Evolutionary conservation across 2,329 filamentous ascomycete genomes (phyloP).

Genomic region (Xylaria sp.): DNA sequence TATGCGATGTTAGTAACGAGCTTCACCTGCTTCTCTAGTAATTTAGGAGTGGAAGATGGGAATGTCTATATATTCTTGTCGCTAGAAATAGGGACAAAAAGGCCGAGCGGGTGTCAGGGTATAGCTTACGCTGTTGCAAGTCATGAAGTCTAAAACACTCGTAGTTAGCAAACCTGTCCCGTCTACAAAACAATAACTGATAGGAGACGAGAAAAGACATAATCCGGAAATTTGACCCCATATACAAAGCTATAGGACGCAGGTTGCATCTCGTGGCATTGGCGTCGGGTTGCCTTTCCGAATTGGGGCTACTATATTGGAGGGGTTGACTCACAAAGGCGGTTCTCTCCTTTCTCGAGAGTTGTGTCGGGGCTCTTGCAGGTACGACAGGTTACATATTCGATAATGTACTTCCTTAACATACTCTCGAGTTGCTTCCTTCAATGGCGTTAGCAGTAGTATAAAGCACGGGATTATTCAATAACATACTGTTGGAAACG

Average conservation of each 20-base stretch:
- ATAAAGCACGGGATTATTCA: slow-evolving; percentile 74
- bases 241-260: neutral
- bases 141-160: slow-evolving; percentile 79
- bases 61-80: no score
- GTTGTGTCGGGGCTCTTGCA: slow-evolving; percentile 95
- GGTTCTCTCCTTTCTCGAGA: slow-evolving; percentile 98
- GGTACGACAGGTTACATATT: slow-evolving; percentile 99
- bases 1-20: slow-evolving; percentile 17
- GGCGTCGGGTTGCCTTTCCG: no score
- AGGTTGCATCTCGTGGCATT: neutral
- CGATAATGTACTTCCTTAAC: slow-evolving; percentile 64
- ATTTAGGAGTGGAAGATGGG: neutral
- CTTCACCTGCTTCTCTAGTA: neutral
- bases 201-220: neutral
- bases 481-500: slow-evolving; percentile 87
- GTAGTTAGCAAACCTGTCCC: slow-evolving; percentile 19
- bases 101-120: neutral
- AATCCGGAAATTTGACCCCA: neutral
- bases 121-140: slow-evolving; percentile 76
- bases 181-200: neutral
- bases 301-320: no score
- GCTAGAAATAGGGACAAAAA: neutral
- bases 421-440: slow-evolving; percentile 41
- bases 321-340: slow-evolving; percentile 66
- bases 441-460: slow-evolving; percentile 47